phyloP scores from a whole-genome alignment of 331 rosid species.

The Rosa hybrid region DNA sequence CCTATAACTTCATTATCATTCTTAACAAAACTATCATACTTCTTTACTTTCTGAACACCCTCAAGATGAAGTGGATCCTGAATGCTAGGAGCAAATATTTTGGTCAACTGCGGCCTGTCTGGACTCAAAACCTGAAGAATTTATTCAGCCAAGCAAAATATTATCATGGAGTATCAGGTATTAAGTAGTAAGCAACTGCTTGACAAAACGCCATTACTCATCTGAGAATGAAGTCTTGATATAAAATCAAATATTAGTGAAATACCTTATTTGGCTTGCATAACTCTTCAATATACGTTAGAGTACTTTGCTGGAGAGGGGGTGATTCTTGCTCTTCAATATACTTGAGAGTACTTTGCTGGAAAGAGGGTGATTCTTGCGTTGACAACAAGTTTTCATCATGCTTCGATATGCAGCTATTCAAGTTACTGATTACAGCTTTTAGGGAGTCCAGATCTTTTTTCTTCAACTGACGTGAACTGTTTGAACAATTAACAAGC shows the following conservation, averaged over 20 bases:
- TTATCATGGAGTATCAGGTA: conserved; percentile 13
- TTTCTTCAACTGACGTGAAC: conserved; percentile 45
- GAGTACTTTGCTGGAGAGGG: conserved; percentile 36
- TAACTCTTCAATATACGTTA: conserved; percentile 31
- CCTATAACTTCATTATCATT: conserved; percentile 29
- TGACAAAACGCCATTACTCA: not conserved
- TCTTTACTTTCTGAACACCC: conserved; percentile 30
- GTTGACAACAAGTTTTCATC: conserved; percentile 30
- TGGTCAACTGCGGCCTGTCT: conserved; percentile 33
- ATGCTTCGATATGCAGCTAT: conserved; percentile 48
- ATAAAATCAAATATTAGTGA: conserved; percentile 3
- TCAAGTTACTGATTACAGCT: conserved; percentile 58
- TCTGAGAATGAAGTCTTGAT: not conserved
- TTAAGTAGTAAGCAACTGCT: not conserved
- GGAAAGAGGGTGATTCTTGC: conserved; percentile 36
- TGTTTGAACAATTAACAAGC: conserved; percentile 51
- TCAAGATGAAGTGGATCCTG: conserved; percentile 35
- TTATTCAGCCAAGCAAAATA: conserved; percentile 19
- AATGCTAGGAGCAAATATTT: conserved; percentile 30
- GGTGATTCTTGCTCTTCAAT: conserved; percentile 40
- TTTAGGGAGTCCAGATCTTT: conserved; percentile 46
- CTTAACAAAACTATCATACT: conserved; percentile 27
- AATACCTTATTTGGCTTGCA: conserved; percentile 51
- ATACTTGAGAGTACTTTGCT: conserved; percentile 35
- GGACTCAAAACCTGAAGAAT: conserved; percentile 41